Base-by-base conservation (phyloP, 371 early-diverging fungal species). In the Zopfochytrium polystomum region DNA sequence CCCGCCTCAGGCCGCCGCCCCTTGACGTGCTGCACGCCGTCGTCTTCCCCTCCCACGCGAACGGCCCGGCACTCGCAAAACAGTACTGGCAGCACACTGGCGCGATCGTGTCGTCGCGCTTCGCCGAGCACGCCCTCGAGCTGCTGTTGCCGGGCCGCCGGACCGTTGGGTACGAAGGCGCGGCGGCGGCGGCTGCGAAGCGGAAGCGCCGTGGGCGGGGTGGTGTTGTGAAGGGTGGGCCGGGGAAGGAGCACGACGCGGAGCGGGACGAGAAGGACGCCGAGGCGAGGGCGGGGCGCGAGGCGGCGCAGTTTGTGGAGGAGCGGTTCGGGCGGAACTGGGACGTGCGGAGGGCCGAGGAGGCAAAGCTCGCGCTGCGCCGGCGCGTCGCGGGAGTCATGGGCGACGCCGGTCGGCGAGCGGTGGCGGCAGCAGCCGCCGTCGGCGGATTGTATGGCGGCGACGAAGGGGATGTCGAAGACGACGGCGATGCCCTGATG, bases 21-120 rank as follows among this genome's bases (percentile, higher is more conserved):
- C 32, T 47, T 49, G 9, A n/a, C n/a, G n/a, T n/a, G n/a, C n/a
- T n/a, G n/a, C n/a, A n/a, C n/a, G n/a, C n/a, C n/a, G n/a, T n/a
- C n/a, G n/a, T n/a, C n/a, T n/a, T n/a, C 13, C 60, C 94, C 33
- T 90, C 91, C 71, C 87, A 90, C 1, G 18, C 3, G 70, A 73
- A 60, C 5, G 81, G 82, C 32, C 83, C 82, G 45, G 60, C 79
- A 4, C 68, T 89, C 33, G 95, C 90, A 6, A 95, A 93, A 64
- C 85, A 83, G 73, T 94, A 85, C 60, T 96, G 97, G 97, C 96
- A 96, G 72, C 95, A 95, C 68, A 70, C 91, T 1, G 97, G 97
- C 23, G 90, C 90, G 42, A 90, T 87, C 51, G 81, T 96, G 35
- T 85, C 90, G 1, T 90, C 92, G 0, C 87, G 97, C 31, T 81